Evolutionary conservation across 1,139 yeast genomes (phyloP).

Genomic region (Yamadazyma sp.): DNA sequence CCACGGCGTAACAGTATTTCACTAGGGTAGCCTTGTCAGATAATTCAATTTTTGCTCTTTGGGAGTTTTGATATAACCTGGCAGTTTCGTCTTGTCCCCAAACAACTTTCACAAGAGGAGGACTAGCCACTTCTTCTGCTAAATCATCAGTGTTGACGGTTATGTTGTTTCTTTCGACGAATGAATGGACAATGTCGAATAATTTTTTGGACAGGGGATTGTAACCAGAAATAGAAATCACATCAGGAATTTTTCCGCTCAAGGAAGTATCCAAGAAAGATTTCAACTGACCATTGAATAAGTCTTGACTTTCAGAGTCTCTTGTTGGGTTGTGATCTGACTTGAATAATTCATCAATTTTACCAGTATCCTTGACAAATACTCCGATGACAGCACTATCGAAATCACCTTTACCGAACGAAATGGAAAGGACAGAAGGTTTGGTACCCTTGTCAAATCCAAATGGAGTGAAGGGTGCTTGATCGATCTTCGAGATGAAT

Average conservation of each 20-base stretch:
- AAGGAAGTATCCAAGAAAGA: conserved; percentile 42
- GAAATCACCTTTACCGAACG: conserved; percentile 84
- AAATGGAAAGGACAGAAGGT: conserved; percentile 78
- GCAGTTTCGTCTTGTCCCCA: conserved; percentile 97
- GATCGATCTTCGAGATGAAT: conserved; percentile 74
- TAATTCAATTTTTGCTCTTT: conserved; percentile 73
- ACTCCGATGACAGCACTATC: conserved; percentile 87
- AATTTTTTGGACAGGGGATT: conserved; percentile 71
- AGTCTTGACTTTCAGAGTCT: conserved; percentile 48
- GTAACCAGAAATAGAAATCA: conserved; percentile 85
- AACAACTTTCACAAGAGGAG: conserved; percentile 56
- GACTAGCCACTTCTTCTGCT: conserved; percentile 30
- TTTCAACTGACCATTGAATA: conserved; percentile 53
- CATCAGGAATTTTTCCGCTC: conserved; percentile 65
- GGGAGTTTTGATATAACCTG: conserved; percentile 78
- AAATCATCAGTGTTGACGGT: conserved; percentile 53
- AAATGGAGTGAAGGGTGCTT: conserved; percentile 87
- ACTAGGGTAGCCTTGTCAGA: conserved; percentile 84
- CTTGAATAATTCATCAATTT: conserved; percentile 72
- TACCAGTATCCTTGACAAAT: conserved; percentile 76
- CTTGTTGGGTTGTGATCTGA: conserved; percentile 76
- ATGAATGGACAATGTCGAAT: conserved; percentile 55
- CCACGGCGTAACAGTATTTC: conserved; percentile 87
- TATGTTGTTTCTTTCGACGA: conserved; percentile 58
- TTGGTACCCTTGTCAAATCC: conserved; percentile 77